Base-by-base conservation (phyloP, 768 basidiomycete genomes). In the Agaricus subrufescens region DNA sequence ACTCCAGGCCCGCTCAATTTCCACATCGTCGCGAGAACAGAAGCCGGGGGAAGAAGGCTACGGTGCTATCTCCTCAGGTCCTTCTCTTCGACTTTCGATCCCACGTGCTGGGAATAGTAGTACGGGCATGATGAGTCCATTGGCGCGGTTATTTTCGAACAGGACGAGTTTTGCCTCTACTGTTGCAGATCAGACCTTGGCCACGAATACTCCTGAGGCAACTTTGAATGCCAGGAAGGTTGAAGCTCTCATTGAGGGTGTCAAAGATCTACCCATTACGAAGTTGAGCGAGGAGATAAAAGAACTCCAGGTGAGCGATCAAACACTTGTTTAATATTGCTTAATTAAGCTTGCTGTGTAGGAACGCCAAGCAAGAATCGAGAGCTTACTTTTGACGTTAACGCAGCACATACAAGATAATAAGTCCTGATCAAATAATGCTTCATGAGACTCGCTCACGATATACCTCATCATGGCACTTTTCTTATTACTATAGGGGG, bases 301-400 rank as follows among this genome's bases (percentile, higher is more conserved):
- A 66, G 91, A 92, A 65, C 68, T 92, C 29, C 87, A 89, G 78
- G 88, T 87, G 45, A 47, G 76, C 68, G 43, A 50, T 15, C 25
- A n/a, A 19, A 2, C 14, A 2, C 25, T 25, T 19, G 14, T 26
- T 7, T 42, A 19, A 46, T 38, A 23, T 46, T 47, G 25, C 39
- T 45, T 25, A 30, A 46, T 23, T n/a, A 3, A 31, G n/a, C 14
- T 5, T 38, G 45, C 58, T 19, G 12, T 37, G 29, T 59, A 86
- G 83, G 83, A 89, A 55, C 85, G 87, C 46, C 89, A 91, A 71
- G 83, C 84, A 15, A 80, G 89, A 38, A 92, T 92, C 59, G 89
- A 92, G 68, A 80, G 80, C 51, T 71, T 92, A 43, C 61, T 92
- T 42, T 65, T 90, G 50, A 80, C 80, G 70, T 74, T 19, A 19